These are phyloP conservation scores for Recurvomyces mirabilis DNA, from an alignment of 495 filamentous ascomycete genomes.

Conservation along the genomic window DNA sequence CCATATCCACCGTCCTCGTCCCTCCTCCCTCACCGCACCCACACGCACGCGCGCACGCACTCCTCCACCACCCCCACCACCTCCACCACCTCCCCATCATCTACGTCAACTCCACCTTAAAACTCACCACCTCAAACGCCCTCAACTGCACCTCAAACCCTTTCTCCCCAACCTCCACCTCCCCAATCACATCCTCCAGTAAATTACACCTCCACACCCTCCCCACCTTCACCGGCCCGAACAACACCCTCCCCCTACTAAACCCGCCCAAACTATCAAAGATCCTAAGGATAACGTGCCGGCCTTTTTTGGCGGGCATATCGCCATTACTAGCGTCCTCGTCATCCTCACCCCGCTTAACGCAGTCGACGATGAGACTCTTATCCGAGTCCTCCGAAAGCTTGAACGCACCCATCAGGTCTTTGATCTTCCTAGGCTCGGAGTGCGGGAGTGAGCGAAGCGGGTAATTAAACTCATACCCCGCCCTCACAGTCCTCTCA, in stretches of 20 bases:
- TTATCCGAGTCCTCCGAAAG: conserved; percentile 12
- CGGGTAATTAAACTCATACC: conserved; percentile 82
- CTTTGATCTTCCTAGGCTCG: conserved; percentile 1
- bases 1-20: too few relatives aligned
- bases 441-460: conserved; percentile 30
- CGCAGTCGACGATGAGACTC: conserved; percentile 63
- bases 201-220: conserved; percentile 71
- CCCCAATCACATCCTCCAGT: conserved; percentile 59
- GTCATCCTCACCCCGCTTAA: conserved; percentile 94
- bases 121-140: conserved; percentile 87
- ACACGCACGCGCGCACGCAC: too few relatives aligned
- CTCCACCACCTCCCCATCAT: too few relatives aligned
- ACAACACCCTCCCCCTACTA: conserved; percentile 53
- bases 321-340: conserved; percentile 61
- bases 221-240: conserved; percentile 53
- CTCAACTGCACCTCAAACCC: conserved; percentile 53
- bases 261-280: conserved; percentile 89
- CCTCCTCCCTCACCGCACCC: too few relatives aligned
- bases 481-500: conserved; percentile 64
- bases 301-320: conserved; percentile 55
- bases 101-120: too few relatives aligned
- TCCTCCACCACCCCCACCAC: too few relatives aligned
- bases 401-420: conserved; percentile 28
- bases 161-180: conserved; percentile 39
- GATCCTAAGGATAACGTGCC: conserved; percentile 68